phyloP scores from a whole-genome alignment of 345 rosid genomes.

The Aurinia saxatilis region DNA sequence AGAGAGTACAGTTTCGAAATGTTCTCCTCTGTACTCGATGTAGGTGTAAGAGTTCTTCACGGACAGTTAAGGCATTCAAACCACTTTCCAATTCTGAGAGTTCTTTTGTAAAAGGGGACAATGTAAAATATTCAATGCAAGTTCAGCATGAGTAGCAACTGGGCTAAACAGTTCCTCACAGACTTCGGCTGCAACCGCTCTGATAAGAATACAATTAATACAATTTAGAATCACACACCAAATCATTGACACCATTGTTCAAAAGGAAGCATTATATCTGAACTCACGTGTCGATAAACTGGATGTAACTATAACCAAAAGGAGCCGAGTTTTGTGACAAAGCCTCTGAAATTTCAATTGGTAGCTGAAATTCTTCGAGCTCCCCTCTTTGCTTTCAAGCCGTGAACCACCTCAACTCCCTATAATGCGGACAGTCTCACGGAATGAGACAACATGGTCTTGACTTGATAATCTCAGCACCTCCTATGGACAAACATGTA shows the following conservation, averaged over 20 bases:
- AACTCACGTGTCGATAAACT: constrained; percentile 80
- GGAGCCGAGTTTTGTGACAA: constrained; percentile 65
- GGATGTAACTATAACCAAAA: constrained; percentile 85
- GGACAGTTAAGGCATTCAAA: too few species aligned
- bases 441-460: too few species aligned
- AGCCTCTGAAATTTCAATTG: constrained; percentile 58
- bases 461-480: too few species aligned
- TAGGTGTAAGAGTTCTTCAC: too few species aligned
- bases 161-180: constrained; percentile 91
- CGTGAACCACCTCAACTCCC: constrained; percentile 89
- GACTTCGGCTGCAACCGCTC: constrained; percentile 92
- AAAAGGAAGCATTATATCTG: neutral
- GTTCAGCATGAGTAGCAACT: constrained; percentile 87
- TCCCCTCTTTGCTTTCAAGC: constrained; percentile 71
- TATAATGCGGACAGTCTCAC: too few species aligned
- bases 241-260: neutral
- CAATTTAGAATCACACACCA: neutral
- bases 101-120: too few species aligned
- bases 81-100: too few species aligned
- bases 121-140: constrained; percentile 85
- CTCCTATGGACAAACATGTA: too few species aligned
- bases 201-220: constrained; percentile 22
- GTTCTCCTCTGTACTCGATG: too few species aligned
- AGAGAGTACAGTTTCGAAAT: too few species aligned
- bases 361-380: constrained; percentile 73